Base-by-base conservation (phyloP, 805 yeast genomes). In the Myxozyma lipomycoides region DNA sequence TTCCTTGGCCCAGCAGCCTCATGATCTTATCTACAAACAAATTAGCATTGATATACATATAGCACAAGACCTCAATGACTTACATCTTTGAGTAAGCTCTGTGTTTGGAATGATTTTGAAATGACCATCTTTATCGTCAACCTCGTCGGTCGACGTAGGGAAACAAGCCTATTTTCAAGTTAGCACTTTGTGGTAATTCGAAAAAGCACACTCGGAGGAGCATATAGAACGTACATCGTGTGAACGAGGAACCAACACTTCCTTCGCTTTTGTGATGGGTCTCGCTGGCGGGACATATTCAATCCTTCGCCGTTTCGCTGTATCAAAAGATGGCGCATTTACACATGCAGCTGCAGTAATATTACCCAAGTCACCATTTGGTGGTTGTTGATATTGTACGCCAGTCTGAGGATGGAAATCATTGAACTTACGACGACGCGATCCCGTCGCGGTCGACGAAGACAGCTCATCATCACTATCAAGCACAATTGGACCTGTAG, bases 1-100 rank as follows among this genome's bases (percentile, higher is more conserved):
- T 88, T 12, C 96, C 96, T 62, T 88, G 95, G 34, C 96, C 96
- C 49, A 93, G 71, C 30, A 88, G 70, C 51, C 79, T 75, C 30
- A 78, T 68, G 10, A 90, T 83, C 18, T 76, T 70, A 66, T 84
- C 90, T 41, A 95, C 69, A 45, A 84, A 81, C n/a, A 95, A 30
- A 10, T 32, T 9, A n/a, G 37, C 19, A 4, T 17, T n/a, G n/a
- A n/a, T n/a, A n/a, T n/a, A n/a, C n/a, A n/a, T n/a, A n/a, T n/a
- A n/a, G n/a, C n/a, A n/a, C n/a, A n/a, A n/a, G n/a, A n/a, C n/a
- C n/a, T n/a, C n/a, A n/a, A 23, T 24, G 25, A 36, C 56, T 34
- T 43, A 49, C 52, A 55, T 42, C 59, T 40, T 24, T 49, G 12
- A 18, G 60, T 71, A 49, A 72, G 69, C 19, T 56, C 52, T 24